Base-by-base conservation (phyloP, 2,329 filamentous ascomycete genomes). In the Blastomyces silverae region DNA sequence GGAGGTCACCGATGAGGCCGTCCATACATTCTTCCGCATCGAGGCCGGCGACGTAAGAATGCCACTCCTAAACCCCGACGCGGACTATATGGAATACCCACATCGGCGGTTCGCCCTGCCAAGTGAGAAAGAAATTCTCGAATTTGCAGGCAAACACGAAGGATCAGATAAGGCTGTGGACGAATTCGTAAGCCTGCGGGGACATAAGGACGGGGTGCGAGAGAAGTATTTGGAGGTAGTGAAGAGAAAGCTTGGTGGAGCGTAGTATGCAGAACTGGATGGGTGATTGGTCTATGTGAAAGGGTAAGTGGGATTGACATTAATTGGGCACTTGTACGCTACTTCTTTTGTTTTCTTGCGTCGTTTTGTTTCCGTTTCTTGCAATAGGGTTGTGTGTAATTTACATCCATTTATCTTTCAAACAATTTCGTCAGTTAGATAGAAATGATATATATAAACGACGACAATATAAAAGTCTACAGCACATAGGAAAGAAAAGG, bases 61-160 rank as follows among this genome's bases (percentile, higher is more conserved):
- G 56, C 69, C 80, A 57, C 81, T 96, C 63, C 80, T 92, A 65
- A 87, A 81, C 65, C 73, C 81, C 63, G 76, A 79, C 15, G 69
- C 66, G 6, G 83, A 89, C 70, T 97, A 88, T 78, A 75, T 73
- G 5, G 79, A 88, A 65, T 97, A 97, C 76, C 93, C 92, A 0
- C 85, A 90, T 75, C 76, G 78, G 37, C 70, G 71, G 42, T 86
- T 92, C 39, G 89, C 88, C 5, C 80, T 97, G 66, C 94, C 93
- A 5, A 83, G 81, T 1, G 92, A 97, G 78, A 67, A 70, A 5
- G 72, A 75, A 58, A 84, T 87, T 62, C 22, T 61, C 28, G 70
- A 82, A 71, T 67, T 73, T 20, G 76, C 77, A 61, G 75, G 71
- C 53, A 73, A 69, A 44, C 74, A 78, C 13, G 79, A 79, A 15